Conservation (phyloP, 306 rosid genomes). For the Pueraria montana region DNA sequence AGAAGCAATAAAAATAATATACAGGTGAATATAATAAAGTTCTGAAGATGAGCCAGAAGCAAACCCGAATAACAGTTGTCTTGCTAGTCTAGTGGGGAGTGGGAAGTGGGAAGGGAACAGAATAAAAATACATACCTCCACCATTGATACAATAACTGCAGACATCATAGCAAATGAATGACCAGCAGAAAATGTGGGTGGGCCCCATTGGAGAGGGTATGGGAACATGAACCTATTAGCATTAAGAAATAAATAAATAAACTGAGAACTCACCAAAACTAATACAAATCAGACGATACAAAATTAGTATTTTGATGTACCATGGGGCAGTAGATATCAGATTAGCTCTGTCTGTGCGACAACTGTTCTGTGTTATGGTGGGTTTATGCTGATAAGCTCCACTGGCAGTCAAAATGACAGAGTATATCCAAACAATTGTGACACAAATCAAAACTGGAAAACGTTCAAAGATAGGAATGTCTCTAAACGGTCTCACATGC, state of each 20-base stretch:
- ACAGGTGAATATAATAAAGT: slow-evolving; percentile 9
- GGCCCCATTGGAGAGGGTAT: slow-evolving; percentile 94
- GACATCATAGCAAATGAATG: slow-evolving; percentile 93
- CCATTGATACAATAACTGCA: slow-evolving; percentile 89
- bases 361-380: slow-evolving; percentile 63
- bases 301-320: slow-evolving; percentile 48
- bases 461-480: slow-evolving; percentile 74
- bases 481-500: slow-evolving; percentile 80
- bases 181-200: slow-evolving; percentile 92
- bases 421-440: slow-evolving; percentile 79
- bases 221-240: slow-evolving; percentile 85
- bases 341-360: slow-evolving; percentile 78
- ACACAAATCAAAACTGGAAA: slow-evolving; percentile 85
- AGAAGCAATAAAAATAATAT: slow-evolving; percentile 1
- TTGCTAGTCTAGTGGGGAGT: not conserved
- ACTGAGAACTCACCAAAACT: slow-evolving; percentile 35
- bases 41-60: not conserved
- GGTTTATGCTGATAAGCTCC: slow-evolving; percentile 77
- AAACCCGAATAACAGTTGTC: not conserved
- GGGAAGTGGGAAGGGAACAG: not conserved
- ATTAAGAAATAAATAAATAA: not conserved
- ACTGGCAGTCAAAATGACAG: slow-evolving; percentile 84
- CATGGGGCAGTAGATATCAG: slow-evolving; percentile 86
- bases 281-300: not conserved
- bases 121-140: slow-evolving; percentile 68